phyloP scores from a whole-genome alignment of 805 yeast species.

The Kluyveromyces starmeri region DNA sequence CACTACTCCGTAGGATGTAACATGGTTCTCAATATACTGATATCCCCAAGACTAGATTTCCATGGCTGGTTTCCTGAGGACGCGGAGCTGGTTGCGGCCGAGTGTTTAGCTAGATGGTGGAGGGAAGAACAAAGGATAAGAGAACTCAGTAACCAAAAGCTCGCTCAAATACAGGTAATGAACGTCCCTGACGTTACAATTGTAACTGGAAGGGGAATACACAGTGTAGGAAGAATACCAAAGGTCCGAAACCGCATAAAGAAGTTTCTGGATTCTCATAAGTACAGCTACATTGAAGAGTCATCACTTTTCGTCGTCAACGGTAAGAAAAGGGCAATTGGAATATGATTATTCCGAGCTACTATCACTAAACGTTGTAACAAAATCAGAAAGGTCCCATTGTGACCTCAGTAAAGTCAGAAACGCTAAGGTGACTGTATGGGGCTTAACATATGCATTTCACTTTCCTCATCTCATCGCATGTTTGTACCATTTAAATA shows the following conservation, averaged over 20 bases:
- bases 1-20: slow-evolving; percentile 9
- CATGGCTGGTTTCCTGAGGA: slow-evolving; percentile 43
- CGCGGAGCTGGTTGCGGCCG: slow-evolving; percentile 34
- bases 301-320: slow-evolving; percentile 34
- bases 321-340: slow-evolving; percentile 35
- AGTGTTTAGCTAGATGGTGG: slow-evolving; percentile 55
- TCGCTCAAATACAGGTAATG: slow-evolving; percentile 30
- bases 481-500: no score
- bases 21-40: slow-evolving; percentile 14
- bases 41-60: slow-evolving; percentile 37
- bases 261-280: slow-evolving; percentile 29
- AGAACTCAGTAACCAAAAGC: slow-evolving; percentile 31
- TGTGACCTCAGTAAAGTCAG: no score
- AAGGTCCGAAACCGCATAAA: slow-evolving; percentile 38
- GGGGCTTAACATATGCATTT: no score
- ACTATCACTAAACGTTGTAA: no score
- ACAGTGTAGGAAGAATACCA: slow-evolving; percentile 50
- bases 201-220: slow-evolving; percentile 65
- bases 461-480: no score
- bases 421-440: no score
- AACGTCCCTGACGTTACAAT: slow-evolving; percentile 38
- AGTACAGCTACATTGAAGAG: slow-evolving; percentile 41
- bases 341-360: no score
- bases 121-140: slow-evolving; percentile 39
- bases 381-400: no score